Evolutionary conservation across 768 basidiomycete species (phyloP).

Genomic region (Gyrodon lividus): DNA sequence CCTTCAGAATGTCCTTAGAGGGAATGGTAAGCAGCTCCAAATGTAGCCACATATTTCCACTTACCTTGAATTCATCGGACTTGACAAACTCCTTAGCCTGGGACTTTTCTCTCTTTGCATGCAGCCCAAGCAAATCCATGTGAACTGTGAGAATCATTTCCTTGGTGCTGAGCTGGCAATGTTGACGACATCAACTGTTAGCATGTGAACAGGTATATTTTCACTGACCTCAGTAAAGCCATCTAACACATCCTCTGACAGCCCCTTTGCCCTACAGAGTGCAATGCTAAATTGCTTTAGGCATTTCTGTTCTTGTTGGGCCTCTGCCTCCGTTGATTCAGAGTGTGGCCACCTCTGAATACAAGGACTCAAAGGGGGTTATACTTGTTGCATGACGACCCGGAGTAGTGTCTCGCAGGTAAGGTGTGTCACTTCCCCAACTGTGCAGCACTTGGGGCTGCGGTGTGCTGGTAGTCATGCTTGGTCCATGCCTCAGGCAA

Average conservation of each 20-base stretch:
- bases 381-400: background rate
- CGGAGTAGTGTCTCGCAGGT: background rate
- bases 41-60: background rate
- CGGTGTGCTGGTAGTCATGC: background rate
- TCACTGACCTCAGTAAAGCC: conserved; percentile 20
- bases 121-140: background rate
- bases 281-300: background rate
- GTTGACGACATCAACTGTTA: too few species aligned
- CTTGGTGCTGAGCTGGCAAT: too few species aligned
- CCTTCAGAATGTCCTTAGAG: background rate
- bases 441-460: background rate
- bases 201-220: background rate
- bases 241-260: background rate
- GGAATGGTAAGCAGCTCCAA: background rate
- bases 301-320: background rate
- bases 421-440: background rate
- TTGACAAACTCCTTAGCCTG: background rate
- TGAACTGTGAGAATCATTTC: background rate
- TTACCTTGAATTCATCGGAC: background rate
- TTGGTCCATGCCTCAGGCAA: background rate
- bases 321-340: background rate
- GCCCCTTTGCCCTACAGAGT: background rate
- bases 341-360: background rate
- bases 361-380: background rate
- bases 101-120: background rate